These are phyloP conservation scores for Suillus subalutaceus DNA, from an alignment of 768 basidiomycete species.

Conservation along the genomic window DNA sequence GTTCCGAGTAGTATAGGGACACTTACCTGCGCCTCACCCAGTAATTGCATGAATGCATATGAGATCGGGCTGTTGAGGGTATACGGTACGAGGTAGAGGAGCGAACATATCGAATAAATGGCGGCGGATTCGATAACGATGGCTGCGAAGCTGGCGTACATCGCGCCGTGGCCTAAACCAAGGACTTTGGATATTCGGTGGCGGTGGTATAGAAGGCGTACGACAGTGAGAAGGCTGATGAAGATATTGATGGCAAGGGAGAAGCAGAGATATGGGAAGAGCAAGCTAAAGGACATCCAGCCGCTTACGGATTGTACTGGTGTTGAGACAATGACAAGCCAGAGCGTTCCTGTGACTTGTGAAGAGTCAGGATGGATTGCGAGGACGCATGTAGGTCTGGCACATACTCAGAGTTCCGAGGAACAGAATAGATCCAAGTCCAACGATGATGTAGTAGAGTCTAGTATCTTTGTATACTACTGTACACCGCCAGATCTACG, in stretches of 20 bases:
- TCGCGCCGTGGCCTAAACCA: constrained; percentile 26
- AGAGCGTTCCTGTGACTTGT: constrained; percentile 32
- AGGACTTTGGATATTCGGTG: constrained; percentile 27
- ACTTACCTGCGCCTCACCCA: constrained; percentile 33
- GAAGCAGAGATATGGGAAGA: constrained; percentile 36
- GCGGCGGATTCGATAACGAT: constrained; percentile 39
- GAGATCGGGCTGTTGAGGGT: constrained; percentile 26
- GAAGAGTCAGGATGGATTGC: neutral
- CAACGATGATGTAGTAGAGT: constrained; percentile 20
- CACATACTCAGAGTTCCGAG: constrained; percentile 28
- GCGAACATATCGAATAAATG: constrained; percentile 34
- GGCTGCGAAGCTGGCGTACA: constrained; percentile 37
- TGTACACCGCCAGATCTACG: constrained; percentile 35
- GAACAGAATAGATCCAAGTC: constrained; percentile 23
- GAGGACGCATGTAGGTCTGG: neutral
- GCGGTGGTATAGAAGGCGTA: constrained; percentile 35
- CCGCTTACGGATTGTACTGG: constrained; percentile 21
- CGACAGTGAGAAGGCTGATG: constrained; percentile 33
- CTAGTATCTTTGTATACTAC: constrained; percentile 35
- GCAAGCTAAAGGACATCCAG: constrained; percentile 36
- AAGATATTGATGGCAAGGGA: constrained; percentile 37
- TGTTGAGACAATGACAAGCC: constrained; percentile 30
- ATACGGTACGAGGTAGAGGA: constrained; percentile 36
- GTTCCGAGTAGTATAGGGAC: neutral
- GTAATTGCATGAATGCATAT: constrained; percentile 32